phyloP scores from a whole-genome alignment of 2,329 filamentous ascomycete genomes.

The Ramularia endophylla region DNA sequence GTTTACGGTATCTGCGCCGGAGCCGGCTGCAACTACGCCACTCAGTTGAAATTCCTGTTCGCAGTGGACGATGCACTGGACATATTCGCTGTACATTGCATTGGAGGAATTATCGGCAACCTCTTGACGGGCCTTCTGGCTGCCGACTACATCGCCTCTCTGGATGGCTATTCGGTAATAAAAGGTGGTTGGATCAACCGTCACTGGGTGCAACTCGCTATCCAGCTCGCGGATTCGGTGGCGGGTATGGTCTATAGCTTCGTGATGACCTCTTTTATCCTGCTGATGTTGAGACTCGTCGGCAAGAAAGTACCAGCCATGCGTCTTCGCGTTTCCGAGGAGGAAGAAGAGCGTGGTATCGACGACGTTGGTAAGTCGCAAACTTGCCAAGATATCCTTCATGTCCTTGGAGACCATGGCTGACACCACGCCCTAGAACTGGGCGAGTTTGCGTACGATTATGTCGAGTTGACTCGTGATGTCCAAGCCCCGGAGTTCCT shows the following conservation, averaged over 20 bases:
- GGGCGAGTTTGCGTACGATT: constrained; percentile 93
- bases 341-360: constrained; percentile 77
- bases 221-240: constrained; percentile 77
- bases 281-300: constrained; percentile 53
- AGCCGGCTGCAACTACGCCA: constrained; percentile 77
- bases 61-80: constrained; percentile 79
- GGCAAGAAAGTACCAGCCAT: constrained; percentile 74
- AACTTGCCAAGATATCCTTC: too few relatives aligned
- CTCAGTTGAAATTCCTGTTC: constrained; percentile 81
- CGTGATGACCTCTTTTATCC: constrained; percentile 67
- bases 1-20: constrained; percentile 73
- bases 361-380: too few relatives aligned
- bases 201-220: constrained; percentile 76
- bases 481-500: constrained; percentile 37
- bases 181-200: constrained; percentile 75
- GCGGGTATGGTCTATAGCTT: constrained; percentile 75
- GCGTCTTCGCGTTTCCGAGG: constrained; percentile 65
- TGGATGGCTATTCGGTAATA: constrained; percentile 65
- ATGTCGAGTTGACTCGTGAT: constrained; percentile 75
- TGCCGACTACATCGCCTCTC: constrained; percentile 73
- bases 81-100: constrained; percentile 77
- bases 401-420: too few relatives aligned
- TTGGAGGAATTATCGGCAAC: constrained; percentile 75
- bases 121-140: constrained; percentile 77
- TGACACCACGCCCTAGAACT: too few relatives aligned